These are phyloP conservation scores for Trichoderma atroviride DNA, from an alignment of 2,329 filamentous ascomycete genomes.

Conservation along the genomic window DNA sequence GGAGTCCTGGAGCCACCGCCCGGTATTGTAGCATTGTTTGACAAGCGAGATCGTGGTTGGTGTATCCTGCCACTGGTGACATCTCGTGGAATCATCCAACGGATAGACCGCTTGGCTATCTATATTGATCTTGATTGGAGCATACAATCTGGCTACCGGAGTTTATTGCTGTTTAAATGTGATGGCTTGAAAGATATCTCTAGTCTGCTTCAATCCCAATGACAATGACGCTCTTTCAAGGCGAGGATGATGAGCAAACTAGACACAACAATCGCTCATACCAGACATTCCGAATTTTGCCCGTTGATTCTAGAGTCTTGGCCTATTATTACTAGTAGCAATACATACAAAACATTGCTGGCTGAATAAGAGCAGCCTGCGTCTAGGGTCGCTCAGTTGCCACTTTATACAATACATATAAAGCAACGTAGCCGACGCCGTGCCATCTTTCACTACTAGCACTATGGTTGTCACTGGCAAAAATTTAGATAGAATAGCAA, in stretches of 20 bases:
- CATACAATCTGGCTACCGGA: too few relatives aligned
- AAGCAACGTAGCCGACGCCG: not conserved
- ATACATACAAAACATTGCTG: not conserved
- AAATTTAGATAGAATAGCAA: not conserved
- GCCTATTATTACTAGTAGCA: not conserved
- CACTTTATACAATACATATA: not conserved
- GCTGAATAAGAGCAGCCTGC: not conserved
- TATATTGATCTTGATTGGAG: not conserved
- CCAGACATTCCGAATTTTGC: conserved; percentile 1
- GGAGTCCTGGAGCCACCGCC: not conserved
- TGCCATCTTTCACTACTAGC: not conserved
- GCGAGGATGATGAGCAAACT: not conserved
- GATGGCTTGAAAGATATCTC: not conserved
- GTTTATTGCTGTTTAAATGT: not conserved
- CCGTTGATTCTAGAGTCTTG: not conserved
- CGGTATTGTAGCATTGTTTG: not conserved
- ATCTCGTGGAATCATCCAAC: not conserved
- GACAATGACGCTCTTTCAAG: not conserved
- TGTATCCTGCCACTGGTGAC: not conserved
- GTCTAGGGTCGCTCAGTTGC: not conserved
- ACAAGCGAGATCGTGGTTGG: not conserved
- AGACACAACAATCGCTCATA: not conserved
- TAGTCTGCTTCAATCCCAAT: not conserved
- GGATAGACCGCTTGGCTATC: not conserved
- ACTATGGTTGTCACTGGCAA: not conserved